phyloP scores from a whole-genome alignment of 495 filamentous ascomycete genomes.

The Aspergillus nidulans region DNA sequence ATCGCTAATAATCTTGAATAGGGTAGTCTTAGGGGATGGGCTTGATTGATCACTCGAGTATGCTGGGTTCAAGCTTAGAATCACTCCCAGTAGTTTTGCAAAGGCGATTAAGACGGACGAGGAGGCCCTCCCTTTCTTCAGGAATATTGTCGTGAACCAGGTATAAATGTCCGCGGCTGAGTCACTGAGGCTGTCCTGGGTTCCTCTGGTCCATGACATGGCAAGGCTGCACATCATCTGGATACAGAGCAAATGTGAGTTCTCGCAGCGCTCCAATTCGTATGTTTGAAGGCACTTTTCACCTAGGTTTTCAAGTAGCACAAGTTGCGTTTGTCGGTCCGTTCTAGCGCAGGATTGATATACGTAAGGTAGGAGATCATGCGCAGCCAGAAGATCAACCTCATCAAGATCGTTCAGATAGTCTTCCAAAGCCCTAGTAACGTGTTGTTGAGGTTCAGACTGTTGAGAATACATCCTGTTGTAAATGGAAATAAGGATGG shows the following conservation, averaged over 20 bases:
- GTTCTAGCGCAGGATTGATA: constrained; percentile 30
- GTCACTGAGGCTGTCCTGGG: constrained; percentile 51
- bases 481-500: constrained; percentile 33
- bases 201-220: constrained; percentile 56
- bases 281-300: constrained; percentile 58
- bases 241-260: constrained; percentile 63
- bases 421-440: constrained; percentile 47
- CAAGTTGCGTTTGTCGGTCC: constrained; percentile 32
- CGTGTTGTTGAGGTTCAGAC: constrained; percentile 28
- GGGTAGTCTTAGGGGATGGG: constrained; percentile 65
- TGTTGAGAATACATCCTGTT: constrained; percentile 25
- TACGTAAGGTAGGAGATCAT: constrained; percentile 47
- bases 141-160: constrained; percentile 63
- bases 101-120: constrained; percentile 61
- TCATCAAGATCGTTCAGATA: constrained; percentile 55
- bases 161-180: constrained; percentile 71
- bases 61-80: constrained; percentile 60
- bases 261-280: constrained; percentile 71
- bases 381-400: constrained; percentile 54
- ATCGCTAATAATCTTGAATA: constrained; percentile 66
- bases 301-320: constrained; percentile 50
- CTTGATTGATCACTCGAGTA: constrained; percentile 54
- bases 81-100: constrained; percentile 58
- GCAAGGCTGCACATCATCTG: constrained; percentile 64
- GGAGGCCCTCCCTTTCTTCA: constrained; percentile 63